Base-by-base conservation (phyloP, 2,329 filamentous ascomycete genomes). In the Scolecobasidium constrictum region DNA sequence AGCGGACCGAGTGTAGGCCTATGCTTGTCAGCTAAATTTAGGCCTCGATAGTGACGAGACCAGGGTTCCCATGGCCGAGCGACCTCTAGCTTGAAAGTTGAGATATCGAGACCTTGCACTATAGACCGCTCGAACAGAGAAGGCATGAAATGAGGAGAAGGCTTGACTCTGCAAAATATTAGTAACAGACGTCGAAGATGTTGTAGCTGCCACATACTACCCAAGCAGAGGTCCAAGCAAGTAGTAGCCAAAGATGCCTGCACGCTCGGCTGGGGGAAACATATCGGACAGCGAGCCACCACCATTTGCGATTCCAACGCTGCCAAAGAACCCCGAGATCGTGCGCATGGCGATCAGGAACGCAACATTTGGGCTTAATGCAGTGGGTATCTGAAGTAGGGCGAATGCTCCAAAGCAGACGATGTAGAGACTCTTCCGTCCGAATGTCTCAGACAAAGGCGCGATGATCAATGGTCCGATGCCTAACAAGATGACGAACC, bases 311-410 rank as follows among this genome's bases (percentile, higher is more conserved):
- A 62, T 43, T 0, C 61, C 60, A 19, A 31, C 22, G 4, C 21
- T 31, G 12, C 44, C 44, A 15, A 45, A 33, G 22, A 57, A 56
- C 11, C 61, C 61, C 52, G 59, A 58, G 35, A 77, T 57, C 52
- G 78, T 75, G 9, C 74, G 67, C 52, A 77, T 82, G 3, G 69
- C 66, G 21, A 81, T 69, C 37, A 83, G 66, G 26, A 61, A 62
- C 20, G 57, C 56, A 39, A 83, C 62, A 4, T 58, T 63, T 0
- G 73, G 72, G 0, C 77, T 67, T 3, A 83, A 61, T 2, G 77
- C 81, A 45, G 78, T 81, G 0, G 75, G 79, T 48, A 84, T 69
- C 35, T 74, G 74, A 63, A 77, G 81, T 2, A 72, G 54, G 43
- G 76, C 69, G 55, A 83, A 83, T 45, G 77, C 65, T 3, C 68